Evolutionary conservation across 208 protist species (phyloP).

Genomic region (Trypanosoma boissoni): DNA sequence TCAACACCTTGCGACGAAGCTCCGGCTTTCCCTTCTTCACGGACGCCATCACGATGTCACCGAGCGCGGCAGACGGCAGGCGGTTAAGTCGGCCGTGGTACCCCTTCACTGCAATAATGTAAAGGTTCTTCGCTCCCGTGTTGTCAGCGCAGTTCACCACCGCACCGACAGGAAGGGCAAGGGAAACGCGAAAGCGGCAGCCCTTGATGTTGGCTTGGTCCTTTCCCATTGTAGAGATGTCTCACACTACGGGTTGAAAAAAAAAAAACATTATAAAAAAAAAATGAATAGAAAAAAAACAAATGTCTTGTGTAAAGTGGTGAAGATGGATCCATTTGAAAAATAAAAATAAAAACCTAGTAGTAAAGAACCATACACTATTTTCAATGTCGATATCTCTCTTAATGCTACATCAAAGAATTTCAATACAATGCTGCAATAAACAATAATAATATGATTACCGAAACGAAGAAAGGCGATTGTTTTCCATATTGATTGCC

Average conservation of each 20-base stretch:
- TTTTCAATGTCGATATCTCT: too few relatives aligned
- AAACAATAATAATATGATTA: slow-evolving; percentile 2
- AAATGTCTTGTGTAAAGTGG: neutral
- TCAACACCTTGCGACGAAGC: slow-evolving; percentile 98
- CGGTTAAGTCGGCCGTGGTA: slow-evolving; percentile 98
- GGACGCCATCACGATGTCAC: slow-evolving; percentile 99
- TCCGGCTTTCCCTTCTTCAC: slow-evolving; percentile 99
- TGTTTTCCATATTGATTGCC: slow-evolving; percentile 81
- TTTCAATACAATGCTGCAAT: too few relatives aligned
- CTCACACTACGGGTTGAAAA: slow-evolving; percentile 19
- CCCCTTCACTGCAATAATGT: slow-evolving; percentile 99
- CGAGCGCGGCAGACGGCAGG: slow-evolving; percentile 96
- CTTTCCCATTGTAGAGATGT: slow-evolving; percentile 81
- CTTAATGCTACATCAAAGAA: too few relatives aligned
- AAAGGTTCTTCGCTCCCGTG: slow-evolving; percentile 99
- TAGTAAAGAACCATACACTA: too few relatives aligned
- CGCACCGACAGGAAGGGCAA: slow-evolving; percentile 98
- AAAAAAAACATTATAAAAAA: slow-evolving; percentile 17
- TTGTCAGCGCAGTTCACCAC: slow-evolving; percentile 99
- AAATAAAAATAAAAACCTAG: slow-evolving; percentile 14
- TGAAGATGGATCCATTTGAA: neutral
- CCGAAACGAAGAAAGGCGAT: slow-evolving; percentile 20
- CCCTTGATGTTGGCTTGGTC: slow-evolving; percentile 89
- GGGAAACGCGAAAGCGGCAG: slow-evolving; percentile 98
- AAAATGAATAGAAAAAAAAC: slow-evolving; percentile 12